These are phyloP conservation scores for Zymoseptoria tritici DNA, from an alignment of 2,329 filamentous ascomycete genomes.

Conservation along the genomic window DNA sequence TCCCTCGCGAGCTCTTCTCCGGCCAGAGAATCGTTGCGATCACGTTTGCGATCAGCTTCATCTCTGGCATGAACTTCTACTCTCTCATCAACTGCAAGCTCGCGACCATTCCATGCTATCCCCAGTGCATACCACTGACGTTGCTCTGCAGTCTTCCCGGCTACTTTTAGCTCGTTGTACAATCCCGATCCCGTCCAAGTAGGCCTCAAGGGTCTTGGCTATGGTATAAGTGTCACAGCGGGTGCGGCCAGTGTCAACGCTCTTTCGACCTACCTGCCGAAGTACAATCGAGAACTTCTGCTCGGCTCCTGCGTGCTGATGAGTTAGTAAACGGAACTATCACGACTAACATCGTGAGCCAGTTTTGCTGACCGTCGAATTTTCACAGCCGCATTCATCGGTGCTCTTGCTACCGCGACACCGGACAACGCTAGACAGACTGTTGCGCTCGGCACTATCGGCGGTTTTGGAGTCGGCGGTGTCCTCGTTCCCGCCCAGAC, in stretches of 20 bases:
- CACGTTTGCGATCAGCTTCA: constrained; percentile 27
- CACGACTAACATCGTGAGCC: background rate
- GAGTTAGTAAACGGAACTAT: constrained; percentile 30
- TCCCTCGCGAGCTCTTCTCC: constrained; percentile 16
- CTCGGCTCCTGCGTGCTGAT: constrained; percentile 54
- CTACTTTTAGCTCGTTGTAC: constrained; percentile 10
- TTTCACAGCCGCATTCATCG: constrained; percentile 39
- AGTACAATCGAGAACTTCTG: constrained; percentile 52
- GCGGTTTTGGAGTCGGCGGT: constrained; percentile 56
- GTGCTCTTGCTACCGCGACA: constrained; percentile 18
- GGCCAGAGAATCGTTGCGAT: constrained; percentile 24
- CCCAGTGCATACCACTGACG: constrained; percentile 53
- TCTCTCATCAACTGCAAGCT: constrained; percentile 45
- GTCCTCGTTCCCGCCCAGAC: constrained; percentile 59
- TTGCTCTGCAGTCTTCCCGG: constrained; percentile 53
- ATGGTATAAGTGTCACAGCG: constrained; percentile 53
- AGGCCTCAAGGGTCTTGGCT: constrained; percentile 19
- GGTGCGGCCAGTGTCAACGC: constrained; percentile 53
- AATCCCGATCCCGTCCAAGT: constrained; percentile 9
- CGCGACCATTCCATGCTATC: constrained; percentile 55
- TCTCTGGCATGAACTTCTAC: constrained; percentile 29
- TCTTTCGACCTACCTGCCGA: constrained; percentile 50
- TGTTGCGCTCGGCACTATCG: constrained; percentile 48
- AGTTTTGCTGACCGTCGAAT: background rate
- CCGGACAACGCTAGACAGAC: constrained; percentile 15